Evolutionary conservation across 768 basidiomycete genomes (phyloP).

Genomic region (Collybia nuda): DNA sequence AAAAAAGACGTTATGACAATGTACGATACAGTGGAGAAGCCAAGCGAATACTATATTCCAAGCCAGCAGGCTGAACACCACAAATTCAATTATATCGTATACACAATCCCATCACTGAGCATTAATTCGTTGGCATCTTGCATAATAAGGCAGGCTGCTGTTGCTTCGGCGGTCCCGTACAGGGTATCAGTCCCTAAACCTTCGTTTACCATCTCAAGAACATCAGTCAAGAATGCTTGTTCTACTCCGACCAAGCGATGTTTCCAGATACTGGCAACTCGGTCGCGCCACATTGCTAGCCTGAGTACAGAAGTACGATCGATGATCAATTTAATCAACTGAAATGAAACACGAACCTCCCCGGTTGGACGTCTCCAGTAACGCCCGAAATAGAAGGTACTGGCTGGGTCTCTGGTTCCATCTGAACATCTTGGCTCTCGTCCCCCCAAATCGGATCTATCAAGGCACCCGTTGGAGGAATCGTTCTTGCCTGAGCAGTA

Average conservation of each 20-base stretch:
- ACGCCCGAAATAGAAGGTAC: conserved; percentile 32
- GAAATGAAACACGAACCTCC: conserved; percentile 49
- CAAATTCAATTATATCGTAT: conserved; percentile 59
- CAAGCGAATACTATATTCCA: not conserved
- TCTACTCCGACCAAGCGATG: conserved; percentile 74
- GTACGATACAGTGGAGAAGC: too few relatives aligned
- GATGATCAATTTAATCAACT: not conserved
- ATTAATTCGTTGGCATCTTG: conserved; percentile 79
- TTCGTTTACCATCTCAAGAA: conserved; percentile 76
- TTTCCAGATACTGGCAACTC: conserved; percentile 71
- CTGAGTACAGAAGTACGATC: conserved; percentile 35
- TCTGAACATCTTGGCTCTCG: conserved; percentile 64
- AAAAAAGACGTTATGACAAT: too few relatives aligned
- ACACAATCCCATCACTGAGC: conserved; percentile 84
- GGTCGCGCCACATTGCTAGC: conserved; percentile 75
- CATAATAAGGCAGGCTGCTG: conserved; percentile 72
- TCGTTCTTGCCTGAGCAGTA: conserved; percentile 14
- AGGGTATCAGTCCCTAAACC: conserved; percentile 66
- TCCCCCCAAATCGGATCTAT: conserved; percentile 68
- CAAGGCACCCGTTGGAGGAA: conserved; percentile 27
- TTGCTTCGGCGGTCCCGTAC: conserved; percentile 84
- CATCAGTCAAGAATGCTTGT: conserved; percentile 64
- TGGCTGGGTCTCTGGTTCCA: conserved; percentile 46
- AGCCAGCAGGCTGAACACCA: conserved; percentile 8
- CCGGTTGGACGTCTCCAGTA: conserved; percentile 47